Percentiles rank a stretch among this genome's conserved stretches.
Conservation (phyloP, 1,139 yeast genomes). For the Zygosaccharomyces sapae region DNA sequence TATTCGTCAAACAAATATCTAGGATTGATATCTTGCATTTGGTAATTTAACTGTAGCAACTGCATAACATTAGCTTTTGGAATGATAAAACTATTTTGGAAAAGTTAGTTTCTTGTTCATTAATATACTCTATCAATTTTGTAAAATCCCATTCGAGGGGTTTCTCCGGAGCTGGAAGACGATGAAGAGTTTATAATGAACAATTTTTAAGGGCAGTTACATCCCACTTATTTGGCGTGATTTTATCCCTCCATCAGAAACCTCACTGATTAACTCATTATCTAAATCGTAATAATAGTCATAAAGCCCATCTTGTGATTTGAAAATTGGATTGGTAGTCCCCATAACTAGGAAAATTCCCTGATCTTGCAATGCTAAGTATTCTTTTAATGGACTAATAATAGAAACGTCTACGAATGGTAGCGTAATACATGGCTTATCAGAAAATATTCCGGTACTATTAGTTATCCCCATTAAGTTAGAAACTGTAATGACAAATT, state of each 20-base stretch:
- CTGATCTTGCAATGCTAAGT: constrained; percentile 7
- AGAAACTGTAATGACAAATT: constrained; percentile 26
- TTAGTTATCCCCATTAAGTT: constrained; percentile 17
- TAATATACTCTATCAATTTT: constrained; percentile 19
- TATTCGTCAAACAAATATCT: constrained; percentile 22
- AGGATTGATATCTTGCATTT: constrained; percentile 5
- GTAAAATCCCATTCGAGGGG: constrained; percentile 13
- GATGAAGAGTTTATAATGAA: constrained; percentile 11
- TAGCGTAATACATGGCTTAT: constrained; percentile 18
- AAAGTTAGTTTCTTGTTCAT: constrained; percentile 24
- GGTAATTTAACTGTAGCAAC: constrained; percentile 15
- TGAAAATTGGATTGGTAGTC: constrained; percentile 33
- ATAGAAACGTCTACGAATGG: constrained; percentile 34
- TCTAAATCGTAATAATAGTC: constrained; percentile 33
- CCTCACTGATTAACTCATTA: constrained; percentile 15
- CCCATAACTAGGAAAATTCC: constrained; percentile 25
- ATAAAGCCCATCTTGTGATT: constrained; percentile 29
- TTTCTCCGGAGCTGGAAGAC: constrained; percentile 5
- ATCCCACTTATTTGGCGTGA: constrained; percentile 12
- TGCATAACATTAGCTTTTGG: constrained; percentile 28
- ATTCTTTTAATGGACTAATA: constrained; percentile 21
- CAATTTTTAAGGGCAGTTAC: constrained; percentile 16
- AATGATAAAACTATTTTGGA: constrained; percentile 23
- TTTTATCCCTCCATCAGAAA: constrained; percentile 7
- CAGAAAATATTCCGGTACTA: constrained; percentile 13